These are phyloP conservation scores for Quercus glauca DNA, from an alignment of 306 rosid species.

Conservation along the genomic window DNA sequence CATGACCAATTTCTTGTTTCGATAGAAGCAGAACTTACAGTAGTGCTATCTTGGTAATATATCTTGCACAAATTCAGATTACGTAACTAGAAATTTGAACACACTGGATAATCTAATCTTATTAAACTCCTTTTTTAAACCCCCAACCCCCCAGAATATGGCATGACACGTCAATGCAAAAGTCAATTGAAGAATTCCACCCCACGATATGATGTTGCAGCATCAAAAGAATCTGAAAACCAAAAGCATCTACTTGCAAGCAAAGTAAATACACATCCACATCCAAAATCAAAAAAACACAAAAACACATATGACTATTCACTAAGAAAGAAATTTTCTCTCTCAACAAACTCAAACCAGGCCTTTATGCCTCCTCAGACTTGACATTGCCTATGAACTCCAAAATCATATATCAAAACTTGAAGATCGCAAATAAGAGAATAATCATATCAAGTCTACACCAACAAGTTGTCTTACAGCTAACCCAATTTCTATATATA, in stretches of 20 bases:
- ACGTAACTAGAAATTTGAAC: not conserved
- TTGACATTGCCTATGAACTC: too few relatives aligned
- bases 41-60: not conserved
- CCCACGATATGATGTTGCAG: not conserved
- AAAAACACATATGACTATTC: not conserved
- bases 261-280: conserved; percentile 18
- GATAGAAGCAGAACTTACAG: not conserved
- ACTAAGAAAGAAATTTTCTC: too few relatives aligned
- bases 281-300: not conserved
- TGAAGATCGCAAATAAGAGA: too few relatives aligned
- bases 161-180: not conserved
- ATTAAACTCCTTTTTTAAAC: not conserved
- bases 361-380: too few relatives aligned
- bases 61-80: not conserved
- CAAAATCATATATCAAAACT: too few relatives aligned
- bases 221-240: not conserved
- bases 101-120: not conserved
- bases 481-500: too few relatives aligned
- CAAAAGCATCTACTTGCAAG: conserved; percentile 21
- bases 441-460: too few relatives aligned
- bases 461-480: too few relatives aligned
- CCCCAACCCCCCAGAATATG: not conserved
- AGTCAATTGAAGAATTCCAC: not conserved
- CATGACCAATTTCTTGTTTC: not conserved
- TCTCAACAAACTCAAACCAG: too few relatives aligned